A percentile compares a stretch with the other conserved stretches of the same genome.
These are phyloP conservation scores for Eucalyptus brandiana DNA, from an alignment of 345 rosid genomes.

Conservation along the genomic window DNA sequence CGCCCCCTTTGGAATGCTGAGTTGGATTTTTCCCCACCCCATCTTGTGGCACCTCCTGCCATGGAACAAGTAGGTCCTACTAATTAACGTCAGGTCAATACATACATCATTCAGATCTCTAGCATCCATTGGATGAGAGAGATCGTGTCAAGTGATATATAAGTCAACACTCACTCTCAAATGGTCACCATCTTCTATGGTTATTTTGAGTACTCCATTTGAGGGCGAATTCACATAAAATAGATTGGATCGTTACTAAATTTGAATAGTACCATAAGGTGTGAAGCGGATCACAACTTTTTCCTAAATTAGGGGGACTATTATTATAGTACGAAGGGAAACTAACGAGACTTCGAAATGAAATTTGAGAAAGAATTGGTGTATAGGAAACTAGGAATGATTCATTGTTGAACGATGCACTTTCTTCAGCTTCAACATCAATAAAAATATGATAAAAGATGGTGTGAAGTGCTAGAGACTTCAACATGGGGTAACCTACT, in stretches of 20 bases:
- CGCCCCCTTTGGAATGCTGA: neutral
- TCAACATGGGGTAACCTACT: neutral
- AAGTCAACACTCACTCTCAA: no score
- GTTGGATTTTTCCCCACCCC: neutral
- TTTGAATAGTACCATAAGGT: accelerated
- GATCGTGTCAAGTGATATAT: no score
- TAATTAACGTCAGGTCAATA: neutral
- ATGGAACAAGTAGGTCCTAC: neutral
- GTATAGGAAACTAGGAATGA: neutral
- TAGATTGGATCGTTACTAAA: accelerated
- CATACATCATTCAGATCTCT: neutral
- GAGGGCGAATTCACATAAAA: neutral
- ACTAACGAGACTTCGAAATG: neutral
- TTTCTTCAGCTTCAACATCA: neutral
- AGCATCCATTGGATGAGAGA: no score
- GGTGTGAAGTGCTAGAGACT: neutral
- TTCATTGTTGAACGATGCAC: neutral
- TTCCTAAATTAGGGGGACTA: neutral
- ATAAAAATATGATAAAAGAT: no score
- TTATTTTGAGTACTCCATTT: neutral
- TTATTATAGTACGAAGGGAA: neutral
- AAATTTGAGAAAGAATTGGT: neutral
- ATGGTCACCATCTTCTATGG: neutral
- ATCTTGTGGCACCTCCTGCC: neutral
- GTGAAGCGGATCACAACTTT: accelerated